Evolutionary conservation across 371 early-diverging fungal genomes (phyloP), one percentile per base, ranked within the genome.

Genomic region (Mucor circinelloides): DNA sequence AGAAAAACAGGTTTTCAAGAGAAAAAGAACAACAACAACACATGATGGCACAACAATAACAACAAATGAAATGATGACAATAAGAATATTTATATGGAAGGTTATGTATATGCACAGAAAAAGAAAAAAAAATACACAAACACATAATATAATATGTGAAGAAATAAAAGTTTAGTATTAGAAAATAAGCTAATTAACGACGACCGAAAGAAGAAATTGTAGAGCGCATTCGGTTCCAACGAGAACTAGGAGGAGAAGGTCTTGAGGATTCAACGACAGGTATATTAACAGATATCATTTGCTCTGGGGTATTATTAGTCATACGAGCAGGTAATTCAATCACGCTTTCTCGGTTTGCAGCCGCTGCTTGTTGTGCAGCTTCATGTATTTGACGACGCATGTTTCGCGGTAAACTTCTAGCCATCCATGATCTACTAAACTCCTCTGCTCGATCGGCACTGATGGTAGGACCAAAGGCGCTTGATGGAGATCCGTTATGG

Each of bases 401-500:
- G 42, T 72, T 83, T 48, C 83, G 66, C 13, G 83, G 83, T 63
- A 83, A 48, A 57, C 78, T 80, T 25, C 80, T 72, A 4, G 79
- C 78, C 74, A 83, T 77, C 83, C 83, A 83, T 0, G 80, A 74
- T 25, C 73, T 64, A 63, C 77, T 83, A 57, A 80, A 83, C 38
- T 76, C 76, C 21, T 80, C 80, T 13, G 76, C 77, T 52, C 67
- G 67, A 36, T 83, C 83, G 9, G 80, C 77, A 31, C 68, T 48
- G 13, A 83, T 78, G 1, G 79, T 80, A 3, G 83, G 83, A 6
- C 83, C 83, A 78, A 83, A 83, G 9, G 78, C 68, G 3, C 69
- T 61, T 9, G 67, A 54, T 9, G 68, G 72, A 25, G 71, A 71
- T 8, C 63, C 60, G 17, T 64, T 63, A 8, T 67, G 44, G 0